phyloP scores from a whole-genome alignment of 345 rosid species.

The Gossypium thurberi region DNA sequence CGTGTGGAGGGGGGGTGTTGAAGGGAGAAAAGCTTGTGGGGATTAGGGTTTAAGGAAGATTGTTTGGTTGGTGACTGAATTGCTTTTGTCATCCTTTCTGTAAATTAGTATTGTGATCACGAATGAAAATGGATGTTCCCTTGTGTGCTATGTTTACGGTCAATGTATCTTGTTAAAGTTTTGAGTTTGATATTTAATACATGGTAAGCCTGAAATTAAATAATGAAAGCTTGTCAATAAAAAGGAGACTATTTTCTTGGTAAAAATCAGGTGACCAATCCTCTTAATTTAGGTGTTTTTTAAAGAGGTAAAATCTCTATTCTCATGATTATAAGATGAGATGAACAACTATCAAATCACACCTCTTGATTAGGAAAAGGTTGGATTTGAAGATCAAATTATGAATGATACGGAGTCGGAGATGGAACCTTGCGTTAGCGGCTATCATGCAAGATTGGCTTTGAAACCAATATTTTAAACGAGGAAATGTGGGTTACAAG shows the following conservation, averaged over 20 bases:
- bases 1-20: background rate
- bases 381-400: no score
- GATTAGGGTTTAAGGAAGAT: slow-evolving; percentile 4
- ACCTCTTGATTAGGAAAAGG: no score
- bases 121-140: background rate
- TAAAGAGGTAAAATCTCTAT: no score
- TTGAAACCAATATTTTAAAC: background rate
- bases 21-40: slow-evolving; percentile 1
- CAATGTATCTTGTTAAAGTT: no score
- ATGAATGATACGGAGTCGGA: background rate
- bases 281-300: no score
- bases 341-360: no score
- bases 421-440: background rate
- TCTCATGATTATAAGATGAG: no score
- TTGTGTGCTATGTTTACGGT: background rate
- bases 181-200: no score
- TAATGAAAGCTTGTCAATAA: background rate
- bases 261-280: no score
- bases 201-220: background rate
- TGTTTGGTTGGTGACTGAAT: background rate
- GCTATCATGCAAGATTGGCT: background rate
- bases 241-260: no score
- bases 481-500: no score
- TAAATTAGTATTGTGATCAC: background rate
- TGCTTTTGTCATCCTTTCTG: background rate